Evolutionary conservation across 345 rosid species (phyloP).

Genomic region (Ceriops zippeliana): DNA sequence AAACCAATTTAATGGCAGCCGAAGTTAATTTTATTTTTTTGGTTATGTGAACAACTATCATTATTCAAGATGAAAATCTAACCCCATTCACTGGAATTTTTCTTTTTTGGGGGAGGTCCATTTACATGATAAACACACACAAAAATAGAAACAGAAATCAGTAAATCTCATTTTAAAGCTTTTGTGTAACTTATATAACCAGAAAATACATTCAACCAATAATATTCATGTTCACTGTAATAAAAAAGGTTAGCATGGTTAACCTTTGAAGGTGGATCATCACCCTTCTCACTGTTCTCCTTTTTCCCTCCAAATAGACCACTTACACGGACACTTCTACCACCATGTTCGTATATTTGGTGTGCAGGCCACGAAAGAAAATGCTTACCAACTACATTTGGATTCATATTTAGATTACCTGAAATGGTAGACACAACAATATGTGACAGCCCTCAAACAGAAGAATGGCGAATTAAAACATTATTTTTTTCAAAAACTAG

Average conservation of each 20-base stretch:
- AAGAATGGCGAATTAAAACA: neutral
- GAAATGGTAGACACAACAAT: slow-evolving; percentile 19
- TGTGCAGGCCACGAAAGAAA: slow-evolving; percentile 28
- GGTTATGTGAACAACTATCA: too few species aligned
- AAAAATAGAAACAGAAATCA: too few species aligned
- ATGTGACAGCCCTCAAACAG: neutral
- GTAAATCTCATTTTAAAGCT: too few species aligned
- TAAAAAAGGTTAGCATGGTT: slow-evolving; percentile 2
- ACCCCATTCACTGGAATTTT: neutral
- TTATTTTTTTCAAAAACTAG: too few species aligned
- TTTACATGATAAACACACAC: too few species aligned
- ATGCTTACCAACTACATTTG: slow-evolving; percentile 40
- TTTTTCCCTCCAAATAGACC: slow-evolving; percentile 81
- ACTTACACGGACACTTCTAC: slow-evolving; percentile 45
- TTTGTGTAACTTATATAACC: too few species aligned
- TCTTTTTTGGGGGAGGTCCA: neutral
- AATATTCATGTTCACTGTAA: too few species aligned
- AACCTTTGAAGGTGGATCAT: slow-evolving; percentile 74
- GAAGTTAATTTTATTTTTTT: neutral
- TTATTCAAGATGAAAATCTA: too few species aligned
- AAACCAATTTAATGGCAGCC: slow-evolving; percentile 8
- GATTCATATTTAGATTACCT: slow-evolving; percentile 42
- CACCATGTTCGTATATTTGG: slow-evolving; percentile 20
- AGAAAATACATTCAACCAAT: too few species aligned
- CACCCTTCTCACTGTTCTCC: slow-evolving; percentile 58